phyloP scores from a whole-genome alignment of 2,329 filamentous ascomycete genomes.

The Sarocladiaceae sp. region DNA sequence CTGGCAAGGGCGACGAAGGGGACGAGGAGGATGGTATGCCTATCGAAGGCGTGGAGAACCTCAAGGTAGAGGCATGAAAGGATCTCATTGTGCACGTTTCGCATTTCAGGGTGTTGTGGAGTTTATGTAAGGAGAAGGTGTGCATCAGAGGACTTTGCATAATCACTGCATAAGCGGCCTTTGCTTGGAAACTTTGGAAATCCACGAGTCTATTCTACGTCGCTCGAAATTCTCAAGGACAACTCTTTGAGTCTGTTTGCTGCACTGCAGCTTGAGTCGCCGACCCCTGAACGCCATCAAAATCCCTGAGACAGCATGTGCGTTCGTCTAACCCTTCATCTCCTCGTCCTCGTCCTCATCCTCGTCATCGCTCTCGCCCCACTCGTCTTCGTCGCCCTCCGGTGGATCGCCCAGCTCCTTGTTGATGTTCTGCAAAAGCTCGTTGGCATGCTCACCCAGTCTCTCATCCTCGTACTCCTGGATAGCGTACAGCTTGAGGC shows the following conservation, averaged over 20 bases:
- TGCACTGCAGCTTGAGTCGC: no score
- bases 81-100: slow-evolving; percentile 16
- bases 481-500: slow-evolving; percentile 68
- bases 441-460: slow-evolving; percentile 66
- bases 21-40: slow-evolving; percentile 54
- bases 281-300: slow-evolving; percentile 18
- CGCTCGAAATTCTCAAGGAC: no score
- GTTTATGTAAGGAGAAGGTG: no score
- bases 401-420: slow-evolving; percentile 56
- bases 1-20: slow-evolving; percentile 58
- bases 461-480: slow-evolving; percentile 83
- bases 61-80: slow-evolving; percentile 60
- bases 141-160: no score
- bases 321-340: slow-evolving; percentile 39
- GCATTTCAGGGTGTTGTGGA: slow-evolving; percentile 14
- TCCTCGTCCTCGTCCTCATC: slow-evolving; percentile 45
- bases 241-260: no score
- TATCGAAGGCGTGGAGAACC: slow-evolving; percentile 59
- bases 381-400: slow-evolving; percentile 49
- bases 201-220: no score
- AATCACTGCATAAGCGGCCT: no score
- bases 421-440: slow-evolving; percentile 60
- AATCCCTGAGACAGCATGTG: not conserved
- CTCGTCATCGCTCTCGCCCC: slow-evolving; percentile 47
- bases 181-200: no score